A percentile compares a stretch with the other conserved stretches of the same genome.
Conservation (phyloP, 768 basidiomycete genomes). For the Amanita thiersii region DNA sequence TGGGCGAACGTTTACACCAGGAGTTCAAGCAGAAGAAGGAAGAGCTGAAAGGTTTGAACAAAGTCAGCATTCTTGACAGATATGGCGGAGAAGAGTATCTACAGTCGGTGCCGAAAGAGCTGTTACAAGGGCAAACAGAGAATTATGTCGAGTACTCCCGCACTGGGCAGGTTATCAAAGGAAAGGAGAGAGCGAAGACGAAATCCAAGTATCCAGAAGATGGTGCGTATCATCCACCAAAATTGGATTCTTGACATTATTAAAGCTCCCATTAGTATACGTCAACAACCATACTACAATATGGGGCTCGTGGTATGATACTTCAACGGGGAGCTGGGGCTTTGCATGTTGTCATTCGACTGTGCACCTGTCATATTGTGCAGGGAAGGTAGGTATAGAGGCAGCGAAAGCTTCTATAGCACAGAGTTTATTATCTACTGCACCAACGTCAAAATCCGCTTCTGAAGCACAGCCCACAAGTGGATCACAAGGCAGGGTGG, state of each 20-base stretch:
- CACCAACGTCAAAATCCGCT: constrained; percentile 17
- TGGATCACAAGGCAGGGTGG: constrained; percentile 29
- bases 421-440: constrained; percentile 46
- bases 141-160: constrained; percentile 96
- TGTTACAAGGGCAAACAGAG: constrained; percentile 93
- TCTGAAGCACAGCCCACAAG: constrained; percentile 20
- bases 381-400: constrained; percentile 77
- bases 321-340: constrained; percentile 71
- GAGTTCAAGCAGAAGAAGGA: constrained; percentile 94
- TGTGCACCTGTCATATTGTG: constrained; percentile 84
- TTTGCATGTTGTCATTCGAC: constrained; percentile 91
- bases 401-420: constrained; percentile 73
- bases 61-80: constrained; percentile 82
- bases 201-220: constrained; percentile 95
- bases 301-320: constrained; percentile 97
- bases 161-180: constrained; percentile 85
- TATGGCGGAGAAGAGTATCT: constrained; percentile 95
- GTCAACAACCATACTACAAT: constrained; percentile 90
- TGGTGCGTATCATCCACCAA: constrained; percentile 42
- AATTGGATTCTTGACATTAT: constrained; percentile 7
- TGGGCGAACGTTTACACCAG: constrained; percentile 84
- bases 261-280: constrained; percentile 43
- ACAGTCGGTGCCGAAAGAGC: constrained; percentile 81
- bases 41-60: constrained; percentile 77
- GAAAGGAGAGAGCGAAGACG: constrained; percentile 80